Evolutionary conservation across 768 basidiomycete genomes (phyloP).

Genomic region (Boletus subcaerulescens): DNA sequence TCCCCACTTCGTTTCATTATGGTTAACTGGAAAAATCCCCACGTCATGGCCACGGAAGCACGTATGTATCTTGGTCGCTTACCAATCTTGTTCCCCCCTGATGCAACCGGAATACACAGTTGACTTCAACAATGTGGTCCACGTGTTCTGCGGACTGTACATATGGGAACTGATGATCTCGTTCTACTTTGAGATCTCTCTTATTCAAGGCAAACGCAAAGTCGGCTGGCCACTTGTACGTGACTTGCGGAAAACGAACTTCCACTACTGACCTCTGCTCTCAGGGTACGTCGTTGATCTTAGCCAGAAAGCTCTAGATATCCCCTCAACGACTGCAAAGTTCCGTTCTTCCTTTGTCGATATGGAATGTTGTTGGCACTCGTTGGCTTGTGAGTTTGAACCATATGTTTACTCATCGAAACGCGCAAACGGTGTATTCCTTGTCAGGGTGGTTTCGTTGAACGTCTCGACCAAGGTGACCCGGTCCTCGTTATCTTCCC

Average conservation of each 20-base stretch:
- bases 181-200: constrained; percentile 64
- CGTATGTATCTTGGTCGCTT: constrained; percentile 15
- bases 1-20: constrained; percentile 18
- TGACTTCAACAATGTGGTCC: constrained; percentile 57
- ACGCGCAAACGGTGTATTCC: not conserved
- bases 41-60: constrained; percentile 20
- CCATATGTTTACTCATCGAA: not conserved
- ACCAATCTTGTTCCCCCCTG: not conserved
- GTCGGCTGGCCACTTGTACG: constrained; percentile 71
- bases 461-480: constrained; percentile 39
- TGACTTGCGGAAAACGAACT: constrained; percentile 4
- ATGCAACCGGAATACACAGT: constrained; percentile 33
- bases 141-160: constrained; percentile 63
- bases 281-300: constrained; percentile 15
- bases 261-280: constrained; percentile 3
- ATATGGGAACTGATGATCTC: constrained; percentile 67
- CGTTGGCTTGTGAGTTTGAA: constrained; percentile 49
- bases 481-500: not conserved
- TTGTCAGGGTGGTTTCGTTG: constrained; percentile 53
- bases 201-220: constrained; percentile 53
- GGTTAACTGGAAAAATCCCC: constrained; percentile 26
- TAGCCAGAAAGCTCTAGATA: not conserved
- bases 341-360: constrained; percentile 67
- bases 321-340: constrained; percentile 27
- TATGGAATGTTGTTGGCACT: constrained; percentile 70